Evolutionary conservation across 805 yeast genomes (phyloP).

Genomic region (Huiozyma sinensis): DNA sequence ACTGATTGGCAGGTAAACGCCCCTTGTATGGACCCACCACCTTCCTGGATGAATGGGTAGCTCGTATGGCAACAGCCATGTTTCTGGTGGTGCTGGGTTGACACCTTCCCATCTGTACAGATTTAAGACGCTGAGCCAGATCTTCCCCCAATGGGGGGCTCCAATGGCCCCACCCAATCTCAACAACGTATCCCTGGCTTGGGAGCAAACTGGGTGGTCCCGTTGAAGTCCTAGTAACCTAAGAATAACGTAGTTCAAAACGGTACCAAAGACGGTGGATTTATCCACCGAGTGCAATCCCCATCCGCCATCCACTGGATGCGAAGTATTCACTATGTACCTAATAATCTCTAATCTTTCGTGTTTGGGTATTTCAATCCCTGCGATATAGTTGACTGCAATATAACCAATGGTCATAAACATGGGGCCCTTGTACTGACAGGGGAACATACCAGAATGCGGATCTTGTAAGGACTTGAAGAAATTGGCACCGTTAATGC

Average conservation of each 20-base stretch:
- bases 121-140: slow-evolving; percentile 73
- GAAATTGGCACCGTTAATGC: slow-evolving; percentile 65
- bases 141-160: slow-evolving; percentile 96
- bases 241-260: slow-evolving; percentile 72
- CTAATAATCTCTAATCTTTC: slow-evolving; percentile 63
- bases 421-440: slow-evolving; percentile 96
- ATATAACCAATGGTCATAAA: slow-evolving; percentile 89
- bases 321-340: slow-evolving; percentile 82
- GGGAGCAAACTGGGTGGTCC: slow-evolving; percentile 65
- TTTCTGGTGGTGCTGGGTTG: slow-evolving; percentile 95
- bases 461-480: slow-evolving; percentile 61
- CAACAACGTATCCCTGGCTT: slow-evolving; percentile 62
- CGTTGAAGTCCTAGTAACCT: slow-evolving; percentile 68
- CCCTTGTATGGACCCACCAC: slow-evolving; percentile 99
- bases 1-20: slow-evolving; percentile 79
- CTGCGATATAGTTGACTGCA: slow-evolving; percentile 59
- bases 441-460: slow-evolving; percentile 75
- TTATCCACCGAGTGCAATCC: slow-evolving; percentile 89
- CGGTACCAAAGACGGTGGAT: slow-evolving; percentile 90
- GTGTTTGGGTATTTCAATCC: slow-evolving; percentile 55
- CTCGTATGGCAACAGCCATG: slow-evolving; percentile 77
- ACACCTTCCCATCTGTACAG: slow-evolving; percentile 93
- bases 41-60: slow-evolving; percentile 85
- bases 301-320: slow-evolving; percentile 99
- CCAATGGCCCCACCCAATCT: slow-evolving; percentile 83